Evolutionary conservation across 78 protist species (phyloP), one percentile per base, ranked within the genome.

Genomic region (Capsaspora owczarzaki): DNA sequence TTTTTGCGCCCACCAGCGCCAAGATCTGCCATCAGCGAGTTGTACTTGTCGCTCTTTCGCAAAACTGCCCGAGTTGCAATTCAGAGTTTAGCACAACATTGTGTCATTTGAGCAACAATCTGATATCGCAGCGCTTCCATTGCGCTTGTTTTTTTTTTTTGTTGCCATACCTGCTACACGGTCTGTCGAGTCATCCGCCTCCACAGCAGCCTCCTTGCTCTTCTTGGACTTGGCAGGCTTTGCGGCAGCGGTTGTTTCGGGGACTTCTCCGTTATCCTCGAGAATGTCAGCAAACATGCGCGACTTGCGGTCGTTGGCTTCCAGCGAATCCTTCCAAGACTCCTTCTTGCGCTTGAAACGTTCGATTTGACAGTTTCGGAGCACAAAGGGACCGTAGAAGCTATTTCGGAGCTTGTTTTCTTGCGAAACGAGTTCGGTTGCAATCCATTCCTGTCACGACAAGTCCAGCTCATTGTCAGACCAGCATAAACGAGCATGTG

Each of bases 271-370:
- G 40, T 49, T 35, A 12, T 75, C 60, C 10, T 43, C 60, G 51
- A 75, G 61, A 23, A 75, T 75, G 47, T 75, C 79, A 10, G 61
- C 56, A 75, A 75, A 75, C 79, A 75, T 42, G 22, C n/a, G n/a
- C 79, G 38, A 43, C 60, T 75, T 75, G 38, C 22, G 6, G n/a
- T 75, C 79, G 79, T 75, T 75, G 79, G 79, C 79, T 10, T 14
- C 47, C 68, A 22, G 43, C 79, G 38, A 14, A 10, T 43, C 47
- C 68, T 16, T 25, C 79, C 79, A 75, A 49, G 51, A 12, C 44
- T 43, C 79, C 56, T 35, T 5, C 47, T 75, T 75, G 60, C 79
- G 79, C 47, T 75, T 75, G 56, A 75, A 42, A 6, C 20, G 56
- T 6, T 35, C 51, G 23, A 75, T 14, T 29, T 25, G 79, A 35